Conservation (phyloP, 192 early-diverging fungal species). For the Coemansia sp. region DNA sequence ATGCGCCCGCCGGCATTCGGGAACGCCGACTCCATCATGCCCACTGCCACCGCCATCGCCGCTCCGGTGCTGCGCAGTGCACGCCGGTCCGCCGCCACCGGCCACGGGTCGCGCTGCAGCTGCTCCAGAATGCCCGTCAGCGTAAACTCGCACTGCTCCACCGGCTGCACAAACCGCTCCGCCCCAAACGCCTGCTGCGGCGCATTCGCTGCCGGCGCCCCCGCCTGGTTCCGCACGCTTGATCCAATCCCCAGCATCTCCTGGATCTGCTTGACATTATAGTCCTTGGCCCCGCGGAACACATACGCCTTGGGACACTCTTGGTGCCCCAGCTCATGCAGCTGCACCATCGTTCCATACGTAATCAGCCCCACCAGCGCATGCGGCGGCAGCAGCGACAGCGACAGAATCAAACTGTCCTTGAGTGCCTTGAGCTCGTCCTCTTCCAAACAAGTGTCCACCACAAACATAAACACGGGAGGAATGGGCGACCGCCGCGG, state of each 20-base stretch:
- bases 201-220: conserved; percentile 24
- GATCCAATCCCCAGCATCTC: conserved; percentile 90
- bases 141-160: conserved; percentile 95
- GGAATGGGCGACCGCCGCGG: conserved; percentile 81
- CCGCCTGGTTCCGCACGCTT: conserved; percentile 47
- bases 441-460: conserved; percentile 95
- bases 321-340: conserved; percentile 93
- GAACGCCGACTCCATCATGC: conserved; percentile 89
- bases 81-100: conserved; percentile 84
- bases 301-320: conserved; percentile 98
- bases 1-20: conserved; percentile 90
- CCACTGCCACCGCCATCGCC: conserved; percentile 88
- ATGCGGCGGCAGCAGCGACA: conserved; percentile 88
- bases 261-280: conserved; percentile 90
- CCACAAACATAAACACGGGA: conserved; percentile 94
- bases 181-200: conserved; percentile 51
- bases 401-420: conserved; percentile 84
- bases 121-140: conserved; percentile 93
- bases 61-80: conserved; percentile 92
- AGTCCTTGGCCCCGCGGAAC: conserved; percentile 97
- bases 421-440: conserved; percentile 95
- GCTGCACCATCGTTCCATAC: conserved; percentile 97
- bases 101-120: conserved; percentile 97
- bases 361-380: conserved; percentile 95
- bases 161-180: conserved; percentile 83